Evolutionary conservation across 2,329 filamentous ascomycete species (phyloP), one percentile per base, ranked within the genome.

Genomic region (Colletotrichum australisinense): DNA sequence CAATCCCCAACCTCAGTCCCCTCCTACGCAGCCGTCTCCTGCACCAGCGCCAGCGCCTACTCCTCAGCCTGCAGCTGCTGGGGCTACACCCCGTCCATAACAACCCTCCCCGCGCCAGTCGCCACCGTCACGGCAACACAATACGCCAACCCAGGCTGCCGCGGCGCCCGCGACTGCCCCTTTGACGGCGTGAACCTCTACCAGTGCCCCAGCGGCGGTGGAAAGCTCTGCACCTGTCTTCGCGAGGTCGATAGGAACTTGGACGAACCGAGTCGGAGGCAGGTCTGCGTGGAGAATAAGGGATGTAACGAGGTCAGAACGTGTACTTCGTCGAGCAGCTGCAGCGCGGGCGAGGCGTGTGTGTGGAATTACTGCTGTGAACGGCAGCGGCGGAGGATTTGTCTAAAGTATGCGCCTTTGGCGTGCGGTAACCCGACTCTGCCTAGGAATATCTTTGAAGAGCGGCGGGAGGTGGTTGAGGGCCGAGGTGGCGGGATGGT

Each of bases 41-140:
- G 85, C 78, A 84, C 84, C 64, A n/a, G 35, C 8, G 2, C 49
- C 12, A 71, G 77, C 38, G 76, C 76, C 46, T 86, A 84, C 79
- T 78, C 83, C 49, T 83, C 83, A 42, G 84, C 82, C 63, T 86
- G 84, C 82, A 80, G 79, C 71, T 86, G 85, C 82, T 86, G 81
- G 79, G 83, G 83, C 63, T 80, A 86, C 76, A 84, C 83, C 28
- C 78, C 79, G 30, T 72, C 77, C 16, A 78, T 81, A 42, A 81
- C 78, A 60, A 85, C 84, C 8, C 83, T 81, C 55, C 75, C 81
- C 19, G 75, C 75, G 55, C 81, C 83, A 32, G 85, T 83, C 65
- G 78, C 79, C 60, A 85, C 82, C n/a, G 77, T 78, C 55, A 85
- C 83, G 19, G 80, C 84, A 58, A 86, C 84, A 63, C 14, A 24